Evolutionary conservation across 805 yeast genomes (phyloP), one percentile per base, ranked within the genome.

Genomic region (Candida chilensis): DNA sequence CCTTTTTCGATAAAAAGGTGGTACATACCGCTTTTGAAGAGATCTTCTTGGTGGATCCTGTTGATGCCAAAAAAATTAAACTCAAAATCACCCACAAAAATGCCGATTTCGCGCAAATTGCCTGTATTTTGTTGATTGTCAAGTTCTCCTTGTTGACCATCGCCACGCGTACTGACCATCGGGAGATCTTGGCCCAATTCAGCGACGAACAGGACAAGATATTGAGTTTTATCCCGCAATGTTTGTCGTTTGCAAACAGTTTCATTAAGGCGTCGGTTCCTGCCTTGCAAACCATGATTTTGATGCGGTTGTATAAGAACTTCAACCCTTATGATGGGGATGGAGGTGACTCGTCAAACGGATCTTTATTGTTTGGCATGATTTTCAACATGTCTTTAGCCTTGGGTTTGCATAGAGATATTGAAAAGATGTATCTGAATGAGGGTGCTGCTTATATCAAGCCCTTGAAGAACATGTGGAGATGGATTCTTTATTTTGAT

Each of bases 291-390:
- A 19, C 21, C 11, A 8, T 19, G 21, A 11, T 19, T 11, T 11
- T 19, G 21, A 8, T 19, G 8, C 8, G 21, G 11, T 8, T 19
- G 11, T 19, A 19, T 12, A 24, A 29, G n/a, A 29, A 20, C 17
- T 19, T 29, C 14, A 14, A 29, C 9, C 11, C 24, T 32, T 32
- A 36, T 27, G 38, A 36, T 20, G 41, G 41, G 4, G 41, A 38
- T 24, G 41, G 41, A 10, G 41, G 41, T 15, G 41, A 38, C 25
- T 14, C 29, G 13, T 31, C 37, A 4, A 39, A 36, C 24, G 39
- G 39, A 11, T 34, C 37, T 6, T 22, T 33, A 9, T 11, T 36
- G 11, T 13, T 19, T 20, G 9, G 32, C 9, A 14, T 38, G 4
- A 17, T 22, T 12, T 28, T 25, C 22, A 31, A 31, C 19, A 36